Percentiles rank a stretch among this genome's conserved stretches.
Conservation (phyloP, 2,329 filamentous ascomycete species). For the Hypocrella siamensis region DNA sequence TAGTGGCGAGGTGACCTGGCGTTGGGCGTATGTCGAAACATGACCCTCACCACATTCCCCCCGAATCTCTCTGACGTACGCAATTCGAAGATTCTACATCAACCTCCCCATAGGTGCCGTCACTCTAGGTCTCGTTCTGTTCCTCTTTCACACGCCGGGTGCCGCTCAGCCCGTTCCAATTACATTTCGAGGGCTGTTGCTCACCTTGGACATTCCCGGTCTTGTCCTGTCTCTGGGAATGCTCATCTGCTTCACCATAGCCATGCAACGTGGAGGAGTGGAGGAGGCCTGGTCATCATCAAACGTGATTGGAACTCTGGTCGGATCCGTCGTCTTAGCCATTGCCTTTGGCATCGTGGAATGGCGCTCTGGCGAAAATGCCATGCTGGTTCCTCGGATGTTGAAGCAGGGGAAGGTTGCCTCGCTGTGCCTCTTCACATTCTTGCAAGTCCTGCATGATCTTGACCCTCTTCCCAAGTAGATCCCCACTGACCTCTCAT, state of each 20-base stretch:
- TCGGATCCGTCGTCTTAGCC: constrained; percentile 16
- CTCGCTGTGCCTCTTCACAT: constrained; percentile 17
- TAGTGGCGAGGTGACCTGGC: not conserved
- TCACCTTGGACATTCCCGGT: constrained; percentile 14
- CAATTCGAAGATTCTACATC: no score
- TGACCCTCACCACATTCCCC: not conserved
- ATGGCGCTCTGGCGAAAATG: constrained; percentile 20
- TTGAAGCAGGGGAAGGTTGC: constrained; percentile 23
- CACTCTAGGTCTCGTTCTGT: constrained; percentile 7
- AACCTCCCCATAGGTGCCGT: constrained; percentile 13
- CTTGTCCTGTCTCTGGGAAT: constrained; percentile 15
- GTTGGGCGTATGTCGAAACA: not conserved
- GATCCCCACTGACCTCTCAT: not conserved
- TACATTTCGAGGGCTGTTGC: not conserved
- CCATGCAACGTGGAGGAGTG: constrained; percentile 31
- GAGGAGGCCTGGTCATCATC: constrained; percentile 14
- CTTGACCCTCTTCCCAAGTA: not conserved
- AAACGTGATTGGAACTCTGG: constrained; percentile 13
- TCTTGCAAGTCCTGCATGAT: constrained; percentile 14
- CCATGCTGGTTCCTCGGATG: constrained; percentile 19
- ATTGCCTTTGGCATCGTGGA: constrained; percentile 22
- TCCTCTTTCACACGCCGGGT: constrained; percentile 17
- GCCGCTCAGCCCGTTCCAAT: not conserved
- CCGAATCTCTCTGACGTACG: constrained; percentile 11
- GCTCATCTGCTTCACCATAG: constrained; percentile 29